A percentile compares a stretch with the other conserved stretches of the same genome.
Conservation (phyloP, 108 stramenopile genomes). For the Aurantiochytrium sp. region DNA sequence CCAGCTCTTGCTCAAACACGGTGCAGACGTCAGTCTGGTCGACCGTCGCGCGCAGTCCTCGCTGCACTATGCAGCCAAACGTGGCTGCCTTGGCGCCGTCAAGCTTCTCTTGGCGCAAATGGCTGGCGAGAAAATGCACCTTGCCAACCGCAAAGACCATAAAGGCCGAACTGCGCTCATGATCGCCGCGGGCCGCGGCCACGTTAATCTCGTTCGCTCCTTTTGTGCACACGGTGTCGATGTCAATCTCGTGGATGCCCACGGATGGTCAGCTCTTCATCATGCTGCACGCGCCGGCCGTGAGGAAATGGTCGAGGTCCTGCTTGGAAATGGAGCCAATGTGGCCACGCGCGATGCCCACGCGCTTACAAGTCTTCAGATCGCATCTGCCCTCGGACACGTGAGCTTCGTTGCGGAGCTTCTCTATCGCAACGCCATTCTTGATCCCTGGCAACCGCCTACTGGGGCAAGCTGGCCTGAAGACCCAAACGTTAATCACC, state of each 20-base stretch:
- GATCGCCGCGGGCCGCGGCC: not conserved
- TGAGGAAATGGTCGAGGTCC: not conserved
- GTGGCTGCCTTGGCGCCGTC: not conserved
- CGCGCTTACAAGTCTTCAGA: not conserved
- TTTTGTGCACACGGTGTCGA: not conserved
- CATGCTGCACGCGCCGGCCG: not conserved
- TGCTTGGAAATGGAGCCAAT: not conserved
- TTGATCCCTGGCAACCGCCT: not conserved
- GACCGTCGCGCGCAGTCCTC: not conserved
- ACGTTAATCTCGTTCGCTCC: not conserved
- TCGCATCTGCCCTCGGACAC: not conserved
- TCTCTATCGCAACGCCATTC: not conserved
- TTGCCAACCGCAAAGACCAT: not conserved
- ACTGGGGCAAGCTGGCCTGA: not conserved
- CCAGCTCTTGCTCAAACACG: not conserved
- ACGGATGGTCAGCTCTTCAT: not conserved
- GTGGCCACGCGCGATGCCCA: not conserved
- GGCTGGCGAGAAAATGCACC: not conserved
- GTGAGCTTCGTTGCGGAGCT: not conserved
- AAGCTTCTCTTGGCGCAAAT: not conserved
- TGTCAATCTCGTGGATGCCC: not conserved
- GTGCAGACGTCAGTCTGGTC: not conserved
- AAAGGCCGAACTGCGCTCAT: not conserved
- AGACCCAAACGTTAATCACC: not conserved
- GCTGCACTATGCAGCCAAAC: not conserved